Evolutionary conservation across 2,329 filamentous ascomycete genomes (phyloP).

Genomic region (Cercospora canescens): DNA sequence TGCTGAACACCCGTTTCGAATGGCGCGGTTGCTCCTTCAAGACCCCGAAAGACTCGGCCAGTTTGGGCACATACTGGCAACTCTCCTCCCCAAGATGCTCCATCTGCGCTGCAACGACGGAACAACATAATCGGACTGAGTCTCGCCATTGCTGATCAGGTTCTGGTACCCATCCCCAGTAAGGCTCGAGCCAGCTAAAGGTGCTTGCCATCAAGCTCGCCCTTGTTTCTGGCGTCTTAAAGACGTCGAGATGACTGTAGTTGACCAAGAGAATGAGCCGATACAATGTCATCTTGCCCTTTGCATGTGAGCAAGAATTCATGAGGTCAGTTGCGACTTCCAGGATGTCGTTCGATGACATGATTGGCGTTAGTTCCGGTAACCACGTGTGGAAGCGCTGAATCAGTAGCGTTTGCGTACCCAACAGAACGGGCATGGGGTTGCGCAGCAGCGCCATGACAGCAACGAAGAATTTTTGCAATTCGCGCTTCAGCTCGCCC

Average conservation of each 20-base stretch:
- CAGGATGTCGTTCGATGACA: slow-evolving; percentile 81
- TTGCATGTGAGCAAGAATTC: slow-evolving; percentile 82
- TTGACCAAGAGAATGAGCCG: slow-evolving; percentile 92
- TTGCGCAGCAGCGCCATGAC: slow-evolving; percentile 89
- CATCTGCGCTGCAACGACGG: slow-evolving; percentile 82
- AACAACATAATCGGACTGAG: slow-evolving; percentile 90
- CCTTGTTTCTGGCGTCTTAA: slow-evolving; percentile 74
- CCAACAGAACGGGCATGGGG: slow-evolving; percentile 78
- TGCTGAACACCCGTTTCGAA: slow-evolving; percentile 65
- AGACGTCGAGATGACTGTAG: slow-evolving; percentile 79
- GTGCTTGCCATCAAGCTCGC: slow-evolving; percentile 62
- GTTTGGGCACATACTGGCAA: slow-evolving; percentile 85
- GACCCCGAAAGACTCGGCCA: slow-evolving; percentile 83
- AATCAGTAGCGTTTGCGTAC: slow-evolving; percentile 90
- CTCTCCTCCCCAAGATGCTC: slow-evolving; percentile 77
- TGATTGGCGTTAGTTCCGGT: slow-evolving; percentile 77
- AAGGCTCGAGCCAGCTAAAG: slow-evolving; percentile 84
- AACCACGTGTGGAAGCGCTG: slow-evolving; percentile 98
- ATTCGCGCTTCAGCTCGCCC: slow-evolving; percentile 76
- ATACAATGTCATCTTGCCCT: slow-evolving; percentile 88
- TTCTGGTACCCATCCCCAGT: slow-evolving; percentile 75
- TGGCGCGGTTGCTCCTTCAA: slow-evolving; percentile 67
- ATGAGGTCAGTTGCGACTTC: slow-evolving; percentile 92
- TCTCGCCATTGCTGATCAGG: slow-evolving; percentile 87
- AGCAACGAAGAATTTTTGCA: slow-evolving; percentile 85